phyloP scores from a whole-genome alignment of 2,329 filamentous ascomycete genomes.

The Cladophialophora yegresii region DNA sequence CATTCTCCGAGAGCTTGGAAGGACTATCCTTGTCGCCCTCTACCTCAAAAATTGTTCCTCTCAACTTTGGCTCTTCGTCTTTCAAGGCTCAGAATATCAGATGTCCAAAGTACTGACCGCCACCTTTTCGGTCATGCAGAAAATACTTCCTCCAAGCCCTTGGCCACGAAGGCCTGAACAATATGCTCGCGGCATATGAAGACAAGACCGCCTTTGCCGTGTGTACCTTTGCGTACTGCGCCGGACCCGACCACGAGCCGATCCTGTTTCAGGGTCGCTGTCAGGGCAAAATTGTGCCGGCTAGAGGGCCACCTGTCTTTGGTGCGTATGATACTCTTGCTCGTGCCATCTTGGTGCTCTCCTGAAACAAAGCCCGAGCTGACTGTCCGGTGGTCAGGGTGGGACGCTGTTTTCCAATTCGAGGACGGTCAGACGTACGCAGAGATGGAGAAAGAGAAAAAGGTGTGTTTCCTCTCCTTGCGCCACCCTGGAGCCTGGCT shows the following conservation, averaged over 20 bases:
- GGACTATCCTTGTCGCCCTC: not conserved
- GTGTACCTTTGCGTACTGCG: conserved; percentile 91
- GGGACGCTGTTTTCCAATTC: conserved; percentile 96
- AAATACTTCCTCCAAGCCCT: conserved; percentile 91
- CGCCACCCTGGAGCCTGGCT: not conserved
- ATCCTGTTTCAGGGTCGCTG: conserved; percentile 91
- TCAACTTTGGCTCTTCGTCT: not conserved
- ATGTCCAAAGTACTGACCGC: not conserved
- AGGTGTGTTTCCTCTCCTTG: conserved; percentile 59
- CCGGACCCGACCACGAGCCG: conserved; percentile 79
- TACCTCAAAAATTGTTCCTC: not conserved
- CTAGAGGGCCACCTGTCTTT: conserved; percentile 77
- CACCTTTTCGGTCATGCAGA: conserved; percentile 51
- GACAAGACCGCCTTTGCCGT: conserved; percentile 92
- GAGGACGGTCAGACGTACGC: conserved; percentile 81
- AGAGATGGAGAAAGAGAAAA: conserved; percentile 90
- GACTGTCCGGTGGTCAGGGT: conserved; percentile 59
- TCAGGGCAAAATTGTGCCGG: conserved; percentile 79
- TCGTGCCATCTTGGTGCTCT: not conserved
- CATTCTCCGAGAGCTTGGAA: not conserved
- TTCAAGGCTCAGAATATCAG: too few relatives aligned
- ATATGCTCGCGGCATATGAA: conserved; percentile 81
- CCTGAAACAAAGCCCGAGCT: not conserved
- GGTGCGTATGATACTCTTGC: conserved; percentile 58
- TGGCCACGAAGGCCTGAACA: conserved; percentile 83